Conservation (phyloP, 345 rosid genomes). For the Eucalyptus shirleyi region DNA sequence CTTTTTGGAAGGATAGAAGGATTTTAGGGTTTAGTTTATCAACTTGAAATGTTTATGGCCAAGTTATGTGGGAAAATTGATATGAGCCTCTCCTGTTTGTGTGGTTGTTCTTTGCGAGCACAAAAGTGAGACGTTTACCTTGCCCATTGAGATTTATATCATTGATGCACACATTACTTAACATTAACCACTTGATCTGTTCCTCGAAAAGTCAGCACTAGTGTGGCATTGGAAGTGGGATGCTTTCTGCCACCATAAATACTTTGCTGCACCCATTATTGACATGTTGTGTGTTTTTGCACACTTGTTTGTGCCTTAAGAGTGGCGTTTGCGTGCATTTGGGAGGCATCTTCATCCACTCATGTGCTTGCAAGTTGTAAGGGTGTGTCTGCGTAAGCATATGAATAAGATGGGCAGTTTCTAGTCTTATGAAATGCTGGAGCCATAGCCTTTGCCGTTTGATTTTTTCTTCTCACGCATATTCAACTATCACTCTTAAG, state of each 20-base stretch:
- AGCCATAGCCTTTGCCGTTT: not conserved
- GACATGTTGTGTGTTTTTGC: not conserved
- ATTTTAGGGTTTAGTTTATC: not conserved
- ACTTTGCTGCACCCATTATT: not conserved
- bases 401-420: not conserved
- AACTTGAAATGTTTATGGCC: not conserved
- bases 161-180: not conserved
- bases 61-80: not conserved
- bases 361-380: not conserved
- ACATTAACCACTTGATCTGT: not conserved
- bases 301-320: not conserved
- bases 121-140: not conserved
- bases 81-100: not conserved
- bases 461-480: not conserved
- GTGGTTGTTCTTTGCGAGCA: not conserved
- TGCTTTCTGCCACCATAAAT: not conserved
- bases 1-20: not conserved
- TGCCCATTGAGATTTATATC: not conserved
- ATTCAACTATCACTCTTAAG: not conserved
- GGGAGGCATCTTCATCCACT: not conserved
- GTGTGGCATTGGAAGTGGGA: not conserved
- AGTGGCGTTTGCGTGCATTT: not conserved
- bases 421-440: not conserved
- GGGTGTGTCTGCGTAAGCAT: not conserved
- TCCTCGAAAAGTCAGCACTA: not conserved